Conservation (phyloP, 768 basidiomycete species). For the Myochromella boudieri region DNA sequence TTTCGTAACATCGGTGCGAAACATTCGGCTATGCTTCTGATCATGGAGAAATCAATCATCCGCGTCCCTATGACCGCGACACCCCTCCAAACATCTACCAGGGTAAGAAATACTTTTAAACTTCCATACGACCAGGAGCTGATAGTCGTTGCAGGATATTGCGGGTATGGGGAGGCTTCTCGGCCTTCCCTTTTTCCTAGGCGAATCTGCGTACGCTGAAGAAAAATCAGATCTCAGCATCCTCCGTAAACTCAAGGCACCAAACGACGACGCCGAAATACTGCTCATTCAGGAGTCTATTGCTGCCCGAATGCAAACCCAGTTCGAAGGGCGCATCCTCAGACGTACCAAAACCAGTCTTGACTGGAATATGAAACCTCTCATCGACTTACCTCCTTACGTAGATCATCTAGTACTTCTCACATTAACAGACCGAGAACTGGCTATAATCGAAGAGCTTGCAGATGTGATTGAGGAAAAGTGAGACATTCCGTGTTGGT, state of each 20-base stretch:
- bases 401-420: background rate
- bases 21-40: slow-evolving; percentile 14
- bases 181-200: background rate
- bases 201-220: background rate
- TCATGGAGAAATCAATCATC: slow-evolving; percentile 9
- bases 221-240: background rate
- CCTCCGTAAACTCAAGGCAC: background rate
- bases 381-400: background rate
- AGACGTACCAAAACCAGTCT: background rate
- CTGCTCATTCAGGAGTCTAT: background rate
- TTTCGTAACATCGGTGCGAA: slow-evolving; percentile 19
- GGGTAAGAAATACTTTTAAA: slow-evolving; percentile 13
- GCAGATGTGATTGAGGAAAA: slow-evolving; percentile 21
- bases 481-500: slow-evolving; percentile 54
- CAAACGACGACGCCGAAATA: background rate
- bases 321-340: background rate
- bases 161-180: background rate
- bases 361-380: background rate
- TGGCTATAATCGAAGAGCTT: background rate
- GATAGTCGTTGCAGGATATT: too few relatives aligned
- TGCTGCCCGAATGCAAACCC: background rate
- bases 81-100: slow-evolving; percentile 25
- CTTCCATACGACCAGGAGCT: background rate
- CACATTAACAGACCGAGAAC: background rate
- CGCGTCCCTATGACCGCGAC: slow-evolving; percentile 26